Base-by-base conservation (phyloP, 176 grass and related monocot species). In the Paspalum notatum region DNA sequence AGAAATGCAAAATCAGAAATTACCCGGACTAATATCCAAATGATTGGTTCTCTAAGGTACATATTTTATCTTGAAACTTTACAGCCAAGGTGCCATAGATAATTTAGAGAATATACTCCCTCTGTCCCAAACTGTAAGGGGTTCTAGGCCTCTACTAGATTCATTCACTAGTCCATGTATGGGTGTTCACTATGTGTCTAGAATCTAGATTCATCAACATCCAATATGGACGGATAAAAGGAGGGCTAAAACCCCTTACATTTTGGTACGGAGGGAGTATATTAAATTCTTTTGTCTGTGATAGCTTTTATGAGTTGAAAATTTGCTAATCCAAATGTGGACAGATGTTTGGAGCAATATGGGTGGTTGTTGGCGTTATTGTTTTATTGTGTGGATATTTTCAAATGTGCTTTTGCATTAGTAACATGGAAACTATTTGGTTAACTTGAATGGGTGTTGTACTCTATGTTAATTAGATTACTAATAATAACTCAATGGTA, bases 21-120 rank as follows among this genome's bases (percentile, higher is more conserved):
- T 71, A 86, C 85, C 18, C 86, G 96, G 73, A 95, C 96, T 79
- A 99, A 95, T 81, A 99, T 99, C 76, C 96, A 93, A 79, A 95
- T 99, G 96, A 99, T 99, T 82, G 96, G 96, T 54, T 89, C 96
- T 87, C 80, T 99, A 82, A 99, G 96, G 96, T 99, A 91, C 62
- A 64, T 81, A n/a, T 46, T 79, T 76, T 16, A 74, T 56, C 44
- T 84, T 75, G 53, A 67, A 80, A 75, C 8, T 63, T 24, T 75
- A 45, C 7, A 66, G 9, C 2, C 47, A 57, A 74, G 50, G 4
- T 2, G 27, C 67, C 15, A 38, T 9, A 20, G 42, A 45, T 64
- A 51, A 18, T 50, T 60, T 49, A 76, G 54, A 62, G 42, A 38
- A 76, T 18, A 27, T 13, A 32, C 32, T n/a, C n/a, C 32, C 32